Evolutionary conservation across 768 basidiomycete species (phyloP), one percentile per base, ranked within the genome.

Genomic region (Psilocybe azurescens): DNA sequence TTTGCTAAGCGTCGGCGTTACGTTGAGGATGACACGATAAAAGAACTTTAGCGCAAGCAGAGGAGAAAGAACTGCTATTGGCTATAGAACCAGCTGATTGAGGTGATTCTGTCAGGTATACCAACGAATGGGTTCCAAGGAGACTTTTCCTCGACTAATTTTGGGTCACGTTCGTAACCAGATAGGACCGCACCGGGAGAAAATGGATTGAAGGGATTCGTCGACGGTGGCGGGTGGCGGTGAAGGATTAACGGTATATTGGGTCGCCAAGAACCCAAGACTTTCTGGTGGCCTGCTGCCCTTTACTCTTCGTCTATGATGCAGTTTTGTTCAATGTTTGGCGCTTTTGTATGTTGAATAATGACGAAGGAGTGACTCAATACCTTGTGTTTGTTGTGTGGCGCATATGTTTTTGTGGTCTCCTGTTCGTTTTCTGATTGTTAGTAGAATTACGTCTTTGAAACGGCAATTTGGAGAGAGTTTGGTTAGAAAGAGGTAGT

Each of bases 221-320:
- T 55, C n/a, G 38, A 18, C n/a, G 32, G 54, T 20, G 54, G 41
- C 28, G 38, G 38, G 48, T 39, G 36, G 58, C 48, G 28, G 50
- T 39, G 50, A 59, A 52, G 2, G 13, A 44, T 44, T 53, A 32
- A 59, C 58, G 39, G 58, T 59, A 28, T 18, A 11, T 13, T 60
- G 59, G 60, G 41, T 50, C 53, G 60, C 60, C 60, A 61, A 61
- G 60, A 30, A 33, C 20, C 53, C 44, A 61, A 61, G 60, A 38
- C 53, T 61, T 61, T 56, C 36, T 29, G 11, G 51, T 10, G 13
- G 33, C n/a, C 16, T 33, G 16, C n/a, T 20, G 16, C 13, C 32
- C 30, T 52, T 52, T 30, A 24, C 16, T 53, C 36, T 56, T 41
- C 24, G 38, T 24, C 39, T 1, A 39, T 46, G 54, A 4, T 46